Percentiles rank a stretch among this genome's conserved stretches.
phyloP scores from a whole-genome alignment of 495 filamentous ascomycete species.

The Xylaria intraflava region DNA sequence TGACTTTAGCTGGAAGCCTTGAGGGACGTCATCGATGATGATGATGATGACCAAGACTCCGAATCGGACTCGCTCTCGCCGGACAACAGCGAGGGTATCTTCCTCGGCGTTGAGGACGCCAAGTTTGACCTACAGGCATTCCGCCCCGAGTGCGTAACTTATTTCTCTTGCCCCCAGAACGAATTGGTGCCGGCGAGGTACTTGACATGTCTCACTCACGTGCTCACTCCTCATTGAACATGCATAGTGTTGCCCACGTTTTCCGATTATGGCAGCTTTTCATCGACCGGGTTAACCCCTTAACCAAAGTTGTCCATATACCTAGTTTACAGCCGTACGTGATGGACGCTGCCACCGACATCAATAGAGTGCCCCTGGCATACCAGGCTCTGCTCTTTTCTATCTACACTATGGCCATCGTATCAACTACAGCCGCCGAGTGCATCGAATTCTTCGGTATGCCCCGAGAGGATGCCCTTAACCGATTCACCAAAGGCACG shows the following conservation, averaged over 20 bases:
- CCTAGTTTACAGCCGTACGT: constrained; percentile 41
- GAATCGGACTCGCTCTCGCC: constrained; percentile 1
- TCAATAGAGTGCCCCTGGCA: constrained; percentile 24
- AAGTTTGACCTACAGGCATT: constrained; percentile 4
- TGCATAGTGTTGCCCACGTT: constrained; percentile 17
- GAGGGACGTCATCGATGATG: constrained; percentile 9
- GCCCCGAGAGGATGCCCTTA: constrained; percentile 15
- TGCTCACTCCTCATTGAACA: constrained; percentile 11
- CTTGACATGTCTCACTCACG: constrained; percentile 1
- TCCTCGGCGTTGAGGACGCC: constrained; percentile 7
- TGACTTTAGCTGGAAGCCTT: constrained; percentile 5
- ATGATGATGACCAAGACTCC: constrained; percentile 3
- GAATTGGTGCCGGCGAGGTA: not conserved
- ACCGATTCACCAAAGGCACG: constrained; percentile 22
- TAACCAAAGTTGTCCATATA: constrained; percentile 50
- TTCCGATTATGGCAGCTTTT: constrained; percentile 20
- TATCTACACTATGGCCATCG: constrained; percentile 31
- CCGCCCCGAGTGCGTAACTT: constrained; percentile 8
- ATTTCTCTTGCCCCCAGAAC: not conserved
- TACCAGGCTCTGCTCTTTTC: constrained; percentile 34
- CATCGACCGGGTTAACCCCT: constrained; percentile 47
- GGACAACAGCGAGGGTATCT: constrained; percentile 5
- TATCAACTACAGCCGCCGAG: constrained; percentile 26
- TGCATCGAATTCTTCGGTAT: constrained; percentile 31
- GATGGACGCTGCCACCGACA: constrained; percentile 30